phyloP scores from a whole-genome alignment of 1,284 basidiomycete genomes.

The Malassezia vespertilionis region DNA sequence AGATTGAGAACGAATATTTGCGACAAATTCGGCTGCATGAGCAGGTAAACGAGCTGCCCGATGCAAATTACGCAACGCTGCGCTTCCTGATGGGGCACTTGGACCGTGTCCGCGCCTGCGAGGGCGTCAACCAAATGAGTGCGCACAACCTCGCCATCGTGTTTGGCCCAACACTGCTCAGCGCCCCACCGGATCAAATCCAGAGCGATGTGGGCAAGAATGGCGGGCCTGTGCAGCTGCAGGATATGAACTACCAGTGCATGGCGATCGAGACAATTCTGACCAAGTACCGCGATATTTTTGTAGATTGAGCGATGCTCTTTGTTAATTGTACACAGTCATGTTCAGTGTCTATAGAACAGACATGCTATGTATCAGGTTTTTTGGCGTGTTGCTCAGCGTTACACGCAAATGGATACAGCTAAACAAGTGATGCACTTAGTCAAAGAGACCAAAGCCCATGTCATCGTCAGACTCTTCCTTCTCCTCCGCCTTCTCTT shows the following conservation, averaged over 20 bases:
- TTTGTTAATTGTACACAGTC: not conserved
- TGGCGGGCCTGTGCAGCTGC: conserved; percentile 24
- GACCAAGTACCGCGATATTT: conserved; percentile 41
- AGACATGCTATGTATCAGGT: not conserved
- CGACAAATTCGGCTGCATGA: conserved; percentile 89
- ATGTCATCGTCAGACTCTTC: conserved; percentile 46
- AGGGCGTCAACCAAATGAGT: conserved; percentile 73
- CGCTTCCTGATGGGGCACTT: conserved; percentile 93
- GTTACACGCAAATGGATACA: not conserved
- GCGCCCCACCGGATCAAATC: conserved; percentile 21
- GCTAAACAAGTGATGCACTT: conserved; percentile 20
- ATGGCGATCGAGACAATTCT: conserved; percentile 44
- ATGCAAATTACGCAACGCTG: conserved; percentile 92
- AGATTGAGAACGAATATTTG: conserved; percentile 58
- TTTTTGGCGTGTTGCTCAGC: not conserved
- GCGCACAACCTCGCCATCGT: conserved; percentile 89
- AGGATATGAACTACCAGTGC: conserved; percentile 45
- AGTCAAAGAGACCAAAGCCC: conserved; percentile 47
- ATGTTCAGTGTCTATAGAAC: not conserved
- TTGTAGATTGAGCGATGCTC: conserved; percentile 36
- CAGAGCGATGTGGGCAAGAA: conserved; percentile 7
- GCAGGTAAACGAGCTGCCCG: conserved; percentile 90
- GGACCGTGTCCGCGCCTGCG: conserved; percentile 50
- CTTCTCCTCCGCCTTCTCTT: conserved; percentile 49
- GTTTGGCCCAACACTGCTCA: conserved; percentile 76